Evolutionary conservation across 73 alveolate genomes (phyloP).

Genomic region (Tetrahymena elliotti): DNA sequence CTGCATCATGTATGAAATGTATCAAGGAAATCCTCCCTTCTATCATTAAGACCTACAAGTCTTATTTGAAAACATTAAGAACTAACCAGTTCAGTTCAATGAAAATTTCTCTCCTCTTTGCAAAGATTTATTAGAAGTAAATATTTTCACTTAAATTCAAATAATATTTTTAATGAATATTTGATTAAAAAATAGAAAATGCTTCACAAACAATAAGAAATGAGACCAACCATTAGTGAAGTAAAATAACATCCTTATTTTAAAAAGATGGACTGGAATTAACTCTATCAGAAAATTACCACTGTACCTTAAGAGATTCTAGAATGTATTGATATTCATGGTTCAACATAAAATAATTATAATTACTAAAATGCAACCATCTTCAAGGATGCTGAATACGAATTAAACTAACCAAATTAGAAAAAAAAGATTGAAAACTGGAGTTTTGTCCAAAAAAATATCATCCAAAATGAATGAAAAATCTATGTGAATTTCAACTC

Average conservation of each 20-base stretch:
- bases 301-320: neutral
- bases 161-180: neutral
- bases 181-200: neutral
- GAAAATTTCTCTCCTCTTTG: neutral
- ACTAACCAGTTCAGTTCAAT: neutral
- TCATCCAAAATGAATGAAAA: neutral
- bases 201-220: neutral
- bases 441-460: neutral
- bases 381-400: neutral
- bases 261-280: neutral
- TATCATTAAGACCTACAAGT: neutral
- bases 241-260: neutral
- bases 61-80: neutral
- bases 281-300: neutral
- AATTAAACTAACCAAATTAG: neutral
- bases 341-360: neutral
- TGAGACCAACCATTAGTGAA: neutral
- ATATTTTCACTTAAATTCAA: neutral
- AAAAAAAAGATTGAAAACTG: neutral
- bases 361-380: neutral
- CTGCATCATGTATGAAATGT: conserved; percentile 57
- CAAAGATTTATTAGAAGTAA: neutral
- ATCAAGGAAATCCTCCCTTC: conserved; percentile 69
- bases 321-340: neutral
- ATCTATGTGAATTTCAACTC: neutral